These are phyloP conservation scores for Calonectria pseudoturangicola DNA, from an alignment of 2,329 filamentous ascomycete species.

Conservation along the genomic window DNA sequence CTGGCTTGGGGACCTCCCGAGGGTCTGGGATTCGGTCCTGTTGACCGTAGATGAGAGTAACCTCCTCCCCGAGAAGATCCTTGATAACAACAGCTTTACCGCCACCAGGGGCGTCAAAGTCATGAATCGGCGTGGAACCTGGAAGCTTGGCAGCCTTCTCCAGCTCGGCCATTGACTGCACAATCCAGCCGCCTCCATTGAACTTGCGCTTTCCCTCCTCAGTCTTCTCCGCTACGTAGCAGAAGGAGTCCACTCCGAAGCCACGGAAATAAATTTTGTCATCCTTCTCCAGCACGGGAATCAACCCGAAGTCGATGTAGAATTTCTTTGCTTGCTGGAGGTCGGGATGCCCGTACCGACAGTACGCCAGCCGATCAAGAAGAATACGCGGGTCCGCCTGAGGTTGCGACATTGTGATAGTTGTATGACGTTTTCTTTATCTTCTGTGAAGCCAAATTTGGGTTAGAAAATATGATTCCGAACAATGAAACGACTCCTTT, in stretches of 20 bases:
- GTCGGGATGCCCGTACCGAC: slow-evolving; percentile 30
- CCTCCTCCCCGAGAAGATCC: slow-evolving; percentile 26
- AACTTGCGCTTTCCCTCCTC: slow-evolving; percentile 30
- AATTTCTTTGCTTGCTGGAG: slow-evolving; percentile 30
- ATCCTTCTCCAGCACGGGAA: slow-evolving; percentile 30
- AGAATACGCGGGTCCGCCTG: slow-evolving; percentile 27
- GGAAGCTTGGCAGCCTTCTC: slow-evolving; percentile 37
- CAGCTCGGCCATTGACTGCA: slow-evolving; percentile 33
- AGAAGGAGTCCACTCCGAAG: slow-evolving; percentile 36
- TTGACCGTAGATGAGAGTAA: slow-evolving; percentile 34
- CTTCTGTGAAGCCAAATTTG: neutral
- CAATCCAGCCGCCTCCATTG: slow-evolving; percentile 30
- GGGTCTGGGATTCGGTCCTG: slow-evolving; percentile 29
- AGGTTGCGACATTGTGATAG: slow-evolving; percentile 20
- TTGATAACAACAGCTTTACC: slow-evolving; percentile 29
- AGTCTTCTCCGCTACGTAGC: slow-evolving; percentile 37
- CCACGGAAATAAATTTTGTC: slow-evolving; percentile 39
- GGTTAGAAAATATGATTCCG: neutral
- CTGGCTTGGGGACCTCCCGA: slow-evolving; percentile 35
- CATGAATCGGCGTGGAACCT: slow-evolving; percentile 31
- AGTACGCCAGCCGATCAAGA: slow-evolving; percentile 22
- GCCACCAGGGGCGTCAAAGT: slow-evolving; percentile 30
- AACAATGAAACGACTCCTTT: neutral
- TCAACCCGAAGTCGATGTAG: slow-evolving; percentile 31
- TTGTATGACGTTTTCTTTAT: neutral